Evolutionary conservation across 2,329 filamentous ascomycete species (phyloP).

Genomic region (Colletotrichum noveboracense): DNA sequence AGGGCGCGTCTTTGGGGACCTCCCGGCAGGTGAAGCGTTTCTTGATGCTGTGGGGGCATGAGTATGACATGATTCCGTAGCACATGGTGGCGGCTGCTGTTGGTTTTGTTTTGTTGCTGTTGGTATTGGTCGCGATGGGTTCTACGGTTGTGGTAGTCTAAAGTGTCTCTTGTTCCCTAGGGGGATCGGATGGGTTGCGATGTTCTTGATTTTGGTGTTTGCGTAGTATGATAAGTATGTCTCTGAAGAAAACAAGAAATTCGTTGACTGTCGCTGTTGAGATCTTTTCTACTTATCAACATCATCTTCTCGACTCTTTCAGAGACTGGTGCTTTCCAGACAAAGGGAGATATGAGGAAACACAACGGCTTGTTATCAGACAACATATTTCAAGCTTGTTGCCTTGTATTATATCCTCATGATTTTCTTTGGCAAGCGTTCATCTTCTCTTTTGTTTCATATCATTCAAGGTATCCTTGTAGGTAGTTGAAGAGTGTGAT

Average conservation of each 20-base stretch:
- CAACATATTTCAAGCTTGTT: background rate
- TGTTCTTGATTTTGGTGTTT: background rate
- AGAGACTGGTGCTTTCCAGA: background rate
- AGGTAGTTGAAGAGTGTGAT: background rate
- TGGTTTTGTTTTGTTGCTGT: background rate
- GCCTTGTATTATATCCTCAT: background rate
- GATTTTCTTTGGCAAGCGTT: background rate
- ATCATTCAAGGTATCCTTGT: background rate
- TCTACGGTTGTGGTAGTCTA: background rate
- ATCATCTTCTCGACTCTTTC: background rate
- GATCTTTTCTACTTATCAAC: background rate
- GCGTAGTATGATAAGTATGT: background rate
- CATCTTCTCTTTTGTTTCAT: background rate
- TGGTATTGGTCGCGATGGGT: background rate
- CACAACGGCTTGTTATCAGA: background rate
- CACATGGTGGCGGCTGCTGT: conserved; percentile 13
- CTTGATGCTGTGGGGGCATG: conserved; percentile 2
- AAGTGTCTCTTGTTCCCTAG: background rate
- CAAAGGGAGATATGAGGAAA: background rate
- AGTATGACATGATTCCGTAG: background rate
- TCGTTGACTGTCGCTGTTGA: background rate
- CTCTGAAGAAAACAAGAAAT: background rate
- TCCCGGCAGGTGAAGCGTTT: conserved; percentile 1
- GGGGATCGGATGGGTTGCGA: background rate
- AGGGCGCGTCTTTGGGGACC: background rate